Evolutionary conservation across 805 yeast genomes (phyloP).

Genomic region (Isabelozyma rhagii): DNA sequence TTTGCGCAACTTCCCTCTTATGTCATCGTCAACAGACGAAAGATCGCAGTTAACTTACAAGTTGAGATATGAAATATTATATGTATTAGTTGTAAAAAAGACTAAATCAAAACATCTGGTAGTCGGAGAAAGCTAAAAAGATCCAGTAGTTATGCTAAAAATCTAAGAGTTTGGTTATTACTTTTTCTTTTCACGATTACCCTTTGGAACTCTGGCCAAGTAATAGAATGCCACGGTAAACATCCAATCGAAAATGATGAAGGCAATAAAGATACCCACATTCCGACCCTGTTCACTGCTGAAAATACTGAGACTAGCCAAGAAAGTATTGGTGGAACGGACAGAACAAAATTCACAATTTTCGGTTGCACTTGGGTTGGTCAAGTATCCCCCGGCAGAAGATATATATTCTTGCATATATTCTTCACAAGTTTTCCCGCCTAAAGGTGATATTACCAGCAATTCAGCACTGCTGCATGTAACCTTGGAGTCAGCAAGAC

Average conservation of each 20-base stretch:
- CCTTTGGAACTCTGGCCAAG: constrained; percentile 67
- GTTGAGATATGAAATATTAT: too few relatives aligned
- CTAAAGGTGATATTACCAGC: constrained; percentile 19
- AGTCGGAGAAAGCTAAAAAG: too few relatives aligned
- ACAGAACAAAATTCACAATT: constrained; percentile 25
- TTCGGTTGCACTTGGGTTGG: constrained; percentile 11
- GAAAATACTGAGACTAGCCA: constrained; percentile 17
- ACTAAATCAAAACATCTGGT: too few relatives aligned
- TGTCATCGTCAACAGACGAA: too few relatives aligned
- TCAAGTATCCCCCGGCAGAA: constrained; percentile 21
- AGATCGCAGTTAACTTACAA: too few relatives aligned
- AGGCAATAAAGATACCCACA: constrained; percentile 25
- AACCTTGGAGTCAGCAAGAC: constrained; percentile 25
- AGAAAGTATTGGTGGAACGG: constrained; percentile 24
- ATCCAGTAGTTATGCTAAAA: not conserved
- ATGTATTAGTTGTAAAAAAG: too few relatives aligned
- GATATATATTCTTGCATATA: constrained; percentile 22
- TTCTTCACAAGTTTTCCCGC: constrained; percentile 26
- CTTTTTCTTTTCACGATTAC: constrained; percentile 21
- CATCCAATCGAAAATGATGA: constrained; percentile 18
- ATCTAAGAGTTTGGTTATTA: not conserved
- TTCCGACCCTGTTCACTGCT: constrained; percentile 23
- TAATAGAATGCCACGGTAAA: constrained; percentile 39
- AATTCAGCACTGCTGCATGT: constrained; percentile 20
- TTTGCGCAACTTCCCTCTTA: too few relatives aligned